Base-by-base conservation (phyloP, 2,329 filamentous ascomycete species). In the Purpureocillium lavendulum region DNA sequence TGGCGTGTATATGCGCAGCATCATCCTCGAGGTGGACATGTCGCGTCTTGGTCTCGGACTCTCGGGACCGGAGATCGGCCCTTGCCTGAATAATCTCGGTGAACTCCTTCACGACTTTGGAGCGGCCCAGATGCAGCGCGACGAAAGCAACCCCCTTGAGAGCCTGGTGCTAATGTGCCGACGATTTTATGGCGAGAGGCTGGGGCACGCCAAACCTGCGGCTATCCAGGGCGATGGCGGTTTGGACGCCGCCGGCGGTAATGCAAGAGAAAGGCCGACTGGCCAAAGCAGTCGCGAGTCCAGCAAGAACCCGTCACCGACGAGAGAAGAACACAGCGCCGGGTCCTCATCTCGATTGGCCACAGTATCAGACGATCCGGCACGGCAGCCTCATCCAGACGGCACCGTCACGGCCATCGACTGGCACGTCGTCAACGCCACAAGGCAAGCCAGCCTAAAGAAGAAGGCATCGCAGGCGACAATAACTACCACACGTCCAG, bases 1-100 rank as follows among this genome's bases (percentile, higher is more conserved):
- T 35, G 57, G 56, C 1, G 38, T 47, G 2, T 58, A 61, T 28
- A 61, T 67, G 47, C 55, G 49, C 13, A 52, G 54, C 18, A 45
- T 70, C 16, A 54, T 56, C 2, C 36, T 70, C 9, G 66, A 70
- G 42, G 24, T 70, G 2, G 66, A 69, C 42, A 51, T 67, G 48
- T 58, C 65, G 1, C 57, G 53, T 10, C 49, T 65, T 8, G 53
- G 57, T 1, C 61, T 60, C 16, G 61, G 61, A 2, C 42, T 51
- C 3, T 36, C 43, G 1, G 46, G 47, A 4, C 39, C 45, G 1
- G 59, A 60, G 1, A 32, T 66, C 2, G 38, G 45, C 0, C 45
- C 56, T 0, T 53, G 52, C 6, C 44, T 55, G 1, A 40, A 50
- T 2, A 44, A 52, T 3, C 46, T 62, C 2, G 52, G 54, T 13